Evolutionary conservation across 306 rosid genomes (phyloP).

Genomic region (Vicia faba): DNA sequence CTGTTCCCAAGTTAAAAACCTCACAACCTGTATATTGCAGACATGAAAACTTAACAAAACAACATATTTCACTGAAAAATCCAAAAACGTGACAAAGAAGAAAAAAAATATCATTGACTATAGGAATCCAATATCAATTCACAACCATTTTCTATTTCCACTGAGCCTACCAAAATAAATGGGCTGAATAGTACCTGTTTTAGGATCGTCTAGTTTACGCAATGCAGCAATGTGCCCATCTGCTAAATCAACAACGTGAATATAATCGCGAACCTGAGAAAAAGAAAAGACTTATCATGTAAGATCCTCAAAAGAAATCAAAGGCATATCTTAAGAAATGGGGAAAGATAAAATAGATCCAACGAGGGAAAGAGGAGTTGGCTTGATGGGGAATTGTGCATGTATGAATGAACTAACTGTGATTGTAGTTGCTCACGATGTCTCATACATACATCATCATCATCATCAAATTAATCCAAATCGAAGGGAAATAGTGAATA

Average conservation of each 20-base stretch:
- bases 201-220: slow-evolving; percentile 62
- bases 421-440: background rate
- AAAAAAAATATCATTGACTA: background rate
- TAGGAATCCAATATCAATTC: slow-evolving; percentile 15
- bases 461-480: slow-evolving; percentile 7
- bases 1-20: slow-evolving; percentile 95
- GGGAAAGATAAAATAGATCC: background rate
- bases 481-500: background rate
- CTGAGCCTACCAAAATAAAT: background rate
- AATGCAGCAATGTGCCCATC: slow-evolving; percentile 96
- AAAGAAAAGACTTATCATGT: slow-evolving; percentile 29
- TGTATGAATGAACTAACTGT: background rate
- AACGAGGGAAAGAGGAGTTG: slow-evolving; percentile 17
- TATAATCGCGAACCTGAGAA: slow-evolving; percentile 92
- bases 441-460: background rate
- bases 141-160: background rate
- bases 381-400: slow-evolving; percentile 3
- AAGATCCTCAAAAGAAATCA: slow-evolving; percentile 34
- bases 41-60: background rate
- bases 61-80: background rate
- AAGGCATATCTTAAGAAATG: slow-evolving; percentile 1
- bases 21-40: slow-evolving; percentile 64
- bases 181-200: slow-evolving; percentile 54
- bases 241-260: slow-evolving; percentile 95
- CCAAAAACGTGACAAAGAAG: background rate